phyloP scores from a whole-genome alignment of 169 alveolate species.

The Plasmodium yoelii region DNA sequence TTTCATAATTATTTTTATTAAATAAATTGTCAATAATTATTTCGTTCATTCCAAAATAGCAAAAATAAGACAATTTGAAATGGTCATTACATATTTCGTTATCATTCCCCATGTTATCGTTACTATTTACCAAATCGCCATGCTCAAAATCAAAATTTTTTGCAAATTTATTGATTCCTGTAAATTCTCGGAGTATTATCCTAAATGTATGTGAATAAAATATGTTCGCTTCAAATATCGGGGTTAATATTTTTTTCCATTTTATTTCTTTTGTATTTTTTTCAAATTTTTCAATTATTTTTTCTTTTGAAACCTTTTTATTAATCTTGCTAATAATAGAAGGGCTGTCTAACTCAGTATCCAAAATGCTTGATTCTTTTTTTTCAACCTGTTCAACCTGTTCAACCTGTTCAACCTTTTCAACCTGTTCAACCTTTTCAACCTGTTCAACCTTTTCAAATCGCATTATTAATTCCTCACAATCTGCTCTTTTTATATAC shows the following conservation, averaged over 20 bases:
- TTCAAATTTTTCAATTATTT: conserved; percentile 37
- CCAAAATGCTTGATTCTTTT: no score
- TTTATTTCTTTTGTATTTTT: conserved; percentile 34
- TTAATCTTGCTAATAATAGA: not conserved
- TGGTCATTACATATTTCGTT: not conserved
- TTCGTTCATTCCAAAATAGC: conserved; percentile 57
- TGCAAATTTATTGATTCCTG: conserved; percentile 35
- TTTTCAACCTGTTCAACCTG: no score
- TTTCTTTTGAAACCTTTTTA: conserved; percentile 9
- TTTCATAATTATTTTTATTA: not conserved
- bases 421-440: no score
- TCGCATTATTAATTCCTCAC: conserved; percentile 2
- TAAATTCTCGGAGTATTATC: conserved; percentile 41
- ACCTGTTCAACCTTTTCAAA: no score
- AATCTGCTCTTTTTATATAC: conserved; percentile 1
- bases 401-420: no score
- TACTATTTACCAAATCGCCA: not conserved
- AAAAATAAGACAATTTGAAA: conserved; percentile 30
- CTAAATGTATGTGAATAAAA: conserved; percentile 38
- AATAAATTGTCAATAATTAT: conserved; percentile 5
- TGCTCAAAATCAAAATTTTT: not conserved
- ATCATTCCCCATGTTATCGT: no score
- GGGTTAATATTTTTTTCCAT: conserved; percentile 50
- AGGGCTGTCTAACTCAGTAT: no score
- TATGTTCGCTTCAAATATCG: conserved; percentile 23